Evolutionary conservation across 371 early-diverging fungal genomes (phyloP).

Genomic region (Mucor saturninus): DNA sequence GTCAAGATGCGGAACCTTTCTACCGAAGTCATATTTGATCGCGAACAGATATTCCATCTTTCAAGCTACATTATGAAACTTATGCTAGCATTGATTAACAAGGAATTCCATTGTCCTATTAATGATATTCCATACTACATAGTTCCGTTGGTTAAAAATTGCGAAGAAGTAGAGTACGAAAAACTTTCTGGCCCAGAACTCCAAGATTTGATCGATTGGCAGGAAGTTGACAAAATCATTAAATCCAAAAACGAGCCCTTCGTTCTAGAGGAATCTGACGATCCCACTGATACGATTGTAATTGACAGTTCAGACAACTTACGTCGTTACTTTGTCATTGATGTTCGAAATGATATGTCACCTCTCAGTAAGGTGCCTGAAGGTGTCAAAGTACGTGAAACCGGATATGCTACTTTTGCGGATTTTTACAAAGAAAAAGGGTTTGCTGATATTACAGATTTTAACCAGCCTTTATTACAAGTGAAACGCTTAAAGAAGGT

Average conservation of each 20-base stretch:
- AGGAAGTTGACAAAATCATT: conserved; percentile 37
- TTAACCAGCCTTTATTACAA: conserved; percentile 56
- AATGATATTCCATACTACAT: conserved; percentile 61
- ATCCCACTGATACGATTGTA: conserved; percentile 50
- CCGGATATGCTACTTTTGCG: conserved; percentile 48
- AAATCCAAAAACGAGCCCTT: conserved; percentile 22
- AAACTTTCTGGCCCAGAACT: conserved; percentile 3
- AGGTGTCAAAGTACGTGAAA: conserved; percentile 37
- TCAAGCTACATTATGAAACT: conserved; percentile 58
- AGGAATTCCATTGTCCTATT: conserved; percentile 56
- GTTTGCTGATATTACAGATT: conserved; percentile 19
- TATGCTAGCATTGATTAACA: conserved; percentile 55
- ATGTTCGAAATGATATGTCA: conserved; percentile 46
- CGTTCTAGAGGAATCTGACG: background rate
- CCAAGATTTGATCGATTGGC: conserved; percentile 62
- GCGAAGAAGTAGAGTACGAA: conserved; percentile 17
- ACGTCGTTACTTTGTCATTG: conserved; percentile 63
- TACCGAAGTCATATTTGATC: conserved; percentile 29
- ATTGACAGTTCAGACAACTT: conserved; percentile 57
- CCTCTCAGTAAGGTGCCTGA: conserved; percentile 44
- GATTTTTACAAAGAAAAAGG: conserved; percentile 54
- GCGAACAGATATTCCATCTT: conserved; percentile 41
- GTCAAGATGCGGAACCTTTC: conserved; percentile 30
- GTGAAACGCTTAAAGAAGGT: conserved; percentile 48
- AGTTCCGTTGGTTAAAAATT: conserved; percentile 49